These are phyloP conservation scores for Saccharomycopsis lassenensis DNA, from an alignment of 805 yeast species.

Conservation along the genomic window DNA sequence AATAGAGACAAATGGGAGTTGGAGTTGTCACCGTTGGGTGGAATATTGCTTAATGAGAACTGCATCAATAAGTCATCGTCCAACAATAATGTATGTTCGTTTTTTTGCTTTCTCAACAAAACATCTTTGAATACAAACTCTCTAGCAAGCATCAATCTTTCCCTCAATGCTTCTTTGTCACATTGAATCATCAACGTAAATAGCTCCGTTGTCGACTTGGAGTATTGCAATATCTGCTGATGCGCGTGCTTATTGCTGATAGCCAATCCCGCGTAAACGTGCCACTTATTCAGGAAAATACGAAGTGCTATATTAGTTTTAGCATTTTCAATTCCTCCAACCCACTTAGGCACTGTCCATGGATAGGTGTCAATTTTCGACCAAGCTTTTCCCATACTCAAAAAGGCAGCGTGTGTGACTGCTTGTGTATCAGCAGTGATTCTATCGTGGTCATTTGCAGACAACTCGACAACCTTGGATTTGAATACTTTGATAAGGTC, in stretches of 20 bases:
- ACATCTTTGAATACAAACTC: slow-evolving; percentile 66
- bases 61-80: slow-evolving; percentile 72
- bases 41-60: slow-evolving; percentile 64
- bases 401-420: slow-evolving; percentile 93
- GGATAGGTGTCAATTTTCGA: slow-evolving; percentile 73
- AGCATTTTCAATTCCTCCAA: slow-evolving; percentile 93
- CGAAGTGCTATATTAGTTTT: slow-evolving; percentile 87
- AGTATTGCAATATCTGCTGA: slow-evolving; percentile 79
- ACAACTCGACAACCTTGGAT: slow-evolving; percentile 64
- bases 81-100: slow-evolving; percentile 49
- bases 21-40: slow-evolving; percentile 48
- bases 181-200: slow-evolving; percentile 76
- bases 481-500: slow-evolving; percentile 57
- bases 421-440: slow-evolving; percentile 99
- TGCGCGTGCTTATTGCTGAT: slow-evolving; percentile 94
- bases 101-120: slow-evolving; percentile 23
- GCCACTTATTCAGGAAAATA: slow-evolving; percentile 92
- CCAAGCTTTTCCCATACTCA: slow-evolving; percentile 98
- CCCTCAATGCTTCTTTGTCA: slow-evolving; percentile 42
- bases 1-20: slow-evolving; percentile 84
- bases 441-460: slow-evolving; percentile 84
- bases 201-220: slow-evolving; percentile 71
- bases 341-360: slow-evolving; percentile 74
- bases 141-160: slow-evolving; percentile 56
- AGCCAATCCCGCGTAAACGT: slow-evolving; percentile 95